Evolutionary conservation across 345 rosid species (phyloP).

Genomic region (Schrenkiella parvula): DNA sequence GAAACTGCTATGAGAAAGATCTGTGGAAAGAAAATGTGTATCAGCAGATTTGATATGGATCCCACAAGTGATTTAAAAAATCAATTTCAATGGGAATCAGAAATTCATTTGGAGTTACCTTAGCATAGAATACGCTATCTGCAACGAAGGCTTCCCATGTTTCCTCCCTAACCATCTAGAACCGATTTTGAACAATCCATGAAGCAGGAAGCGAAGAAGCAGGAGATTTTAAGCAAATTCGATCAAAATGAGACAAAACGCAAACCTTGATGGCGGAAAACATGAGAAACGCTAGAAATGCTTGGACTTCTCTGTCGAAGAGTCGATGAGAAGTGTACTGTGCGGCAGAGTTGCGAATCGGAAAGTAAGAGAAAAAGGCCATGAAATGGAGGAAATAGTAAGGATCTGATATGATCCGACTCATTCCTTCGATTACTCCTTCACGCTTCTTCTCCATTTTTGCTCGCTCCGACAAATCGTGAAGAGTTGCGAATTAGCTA

Average conservation of each 20-base stretch:
- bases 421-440: conserved; percentile 43
- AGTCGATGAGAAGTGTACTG: conserved; percentile 38
- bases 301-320: conserved; percentile 76
- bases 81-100: neutral
- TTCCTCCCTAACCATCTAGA: conserved; percentile 64
- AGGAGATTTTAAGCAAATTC: neutral
- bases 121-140: conserved; percentile 62
- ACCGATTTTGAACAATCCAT: conserved; percentile 11
- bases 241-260: neutral
- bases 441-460: conserved; percentile 29
- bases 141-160: conserved; percentile 76
- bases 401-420: conserved; percentile 59
- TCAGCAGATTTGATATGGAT: neutral
- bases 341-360: conserved; percentile 58
- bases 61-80: neutral
- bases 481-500: neutral
- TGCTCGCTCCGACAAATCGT: neutral
- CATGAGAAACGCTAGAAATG: conserved; percentile 52
- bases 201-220: neutral
- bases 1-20: conserved; percentile 64
- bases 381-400: conserved; percentile 64
- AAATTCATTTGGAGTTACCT: conserved; percentile 39
- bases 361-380: conserved; percentile 69
- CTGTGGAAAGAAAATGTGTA: conserved; percentile 36
- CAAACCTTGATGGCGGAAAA: conserved; percentile 60